Evolutionary conservation across 176 grass and related monocot species (phyloP).

Genomic region (Areca catechu): DNA sequence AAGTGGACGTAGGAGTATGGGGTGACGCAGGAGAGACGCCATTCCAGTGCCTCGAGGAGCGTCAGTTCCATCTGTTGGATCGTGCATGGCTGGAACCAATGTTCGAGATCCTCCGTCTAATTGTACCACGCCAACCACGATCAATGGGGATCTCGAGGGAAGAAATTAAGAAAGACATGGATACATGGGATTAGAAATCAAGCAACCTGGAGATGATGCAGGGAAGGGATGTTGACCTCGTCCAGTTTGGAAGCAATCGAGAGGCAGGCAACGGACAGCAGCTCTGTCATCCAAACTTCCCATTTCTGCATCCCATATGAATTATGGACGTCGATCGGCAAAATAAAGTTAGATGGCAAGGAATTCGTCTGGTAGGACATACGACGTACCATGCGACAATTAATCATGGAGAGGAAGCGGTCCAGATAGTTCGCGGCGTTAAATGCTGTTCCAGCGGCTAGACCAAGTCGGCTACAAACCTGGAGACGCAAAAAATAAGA

Average conservation of each 20-base stretch:
- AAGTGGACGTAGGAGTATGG: conserved; percentile 48
- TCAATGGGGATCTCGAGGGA: too few species aligned
- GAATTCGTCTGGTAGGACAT: too few species aligned
- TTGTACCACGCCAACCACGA: too few species aligned
- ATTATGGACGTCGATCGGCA: too few species aligned
- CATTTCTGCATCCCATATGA: conserved; percentile 27
- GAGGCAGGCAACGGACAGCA: conserved; percentile 64
- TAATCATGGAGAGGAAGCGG: conserved; percentile 72
- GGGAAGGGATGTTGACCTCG: conserved; percentile 43
- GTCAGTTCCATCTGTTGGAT: conserved; percentile 68
- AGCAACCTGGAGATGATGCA: conserved; percentile 64
- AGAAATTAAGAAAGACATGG: too few species aligned
- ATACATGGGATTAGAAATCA: background rate
- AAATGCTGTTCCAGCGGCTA: conserved; percentile 31
- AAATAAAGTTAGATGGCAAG: too few species aligned
- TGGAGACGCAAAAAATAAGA: conserved; percentile 6
- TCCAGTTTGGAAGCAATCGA: conserved; percentile 80
- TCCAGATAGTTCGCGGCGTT: conserved; percentile 73
- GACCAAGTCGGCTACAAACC: conserved; percentile 33
- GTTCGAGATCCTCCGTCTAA: conserved; percentile 47
- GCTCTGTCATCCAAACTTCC: conserved; percentile 89
- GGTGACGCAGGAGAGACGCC: conserved; percentile 65
- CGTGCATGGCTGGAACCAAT: conserved; percentile 34
- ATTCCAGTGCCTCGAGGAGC: conserved; percentile 65
- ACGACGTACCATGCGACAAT: conserved; percentile 29